Evolutionary conservation across 768 basidiomycete species (phyloP).

Genomic region (Termitomyces sp.): DNA sequence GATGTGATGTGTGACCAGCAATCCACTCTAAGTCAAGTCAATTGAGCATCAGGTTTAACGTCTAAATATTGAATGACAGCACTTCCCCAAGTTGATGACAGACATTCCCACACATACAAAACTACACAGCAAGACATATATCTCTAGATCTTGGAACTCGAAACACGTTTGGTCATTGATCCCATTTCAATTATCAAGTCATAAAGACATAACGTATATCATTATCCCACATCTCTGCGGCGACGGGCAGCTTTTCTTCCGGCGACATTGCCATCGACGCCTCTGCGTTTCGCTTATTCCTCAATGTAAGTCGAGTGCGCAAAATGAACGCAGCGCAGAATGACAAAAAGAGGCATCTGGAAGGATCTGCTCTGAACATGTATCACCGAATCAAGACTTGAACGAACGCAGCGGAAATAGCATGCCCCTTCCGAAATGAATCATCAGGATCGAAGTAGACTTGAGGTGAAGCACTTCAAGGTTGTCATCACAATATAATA

Average conservation of each 20-base stretch:
- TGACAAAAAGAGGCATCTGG: conserved; percentile 38
- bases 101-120: too few relatives aligned
- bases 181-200: conserved; percentile 23
- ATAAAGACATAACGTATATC: conserved; percentile 51
- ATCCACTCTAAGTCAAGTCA: not conserved
- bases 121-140: too few relatives aligned
- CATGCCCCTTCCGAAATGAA: conserved; percentile 47
- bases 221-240: conserved; percentile 38
- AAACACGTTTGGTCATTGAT: too few relatives aligned
- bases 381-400: not conserved
- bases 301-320: conserved; percentile 33
- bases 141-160: too few relatives aligned
- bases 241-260: conserved; percentile 2
- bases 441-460: conserved; percentile 50
- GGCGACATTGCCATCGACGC: conserved; percentile 13
- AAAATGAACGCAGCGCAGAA: conserved; percentile 36
- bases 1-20: not conserved
- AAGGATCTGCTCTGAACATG: not conserved
- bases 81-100: too few relatives aligned
- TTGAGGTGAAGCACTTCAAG: conserved; percentile 44
- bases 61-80: too few relatives aligned
- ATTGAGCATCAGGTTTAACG: not conserved
- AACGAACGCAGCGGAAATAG: conserved; percentile 45
- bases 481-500: not conserved
- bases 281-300: conserved; percentile 36